Evolutionary conservation across 2,329 filamentous ascomycete species (phyloP).

Genomic region (Hypoxylon sp.): DNA sequence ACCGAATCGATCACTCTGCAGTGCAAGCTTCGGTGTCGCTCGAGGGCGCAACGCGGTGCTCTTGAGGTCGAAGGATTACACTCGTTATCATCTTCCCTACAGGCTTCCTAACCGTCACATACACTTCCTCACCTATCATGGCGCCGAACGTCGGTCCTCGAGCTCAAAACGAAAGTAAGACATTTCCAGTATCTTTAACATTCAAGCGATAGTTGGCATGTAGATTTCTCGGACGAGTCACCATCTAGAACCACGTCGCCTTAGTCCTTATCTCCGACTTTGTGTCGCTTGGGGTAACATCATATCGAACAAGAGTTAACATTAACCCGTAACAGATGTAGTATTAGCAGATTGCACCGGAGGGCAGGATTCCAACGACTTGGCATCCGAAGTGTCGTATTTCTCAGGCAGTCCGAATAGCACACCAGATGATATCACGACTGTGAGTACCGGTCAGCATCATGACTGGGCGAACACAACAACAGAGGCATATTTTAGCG

Average conservation of each 20-base stretch:
- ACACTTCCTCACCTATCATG: conserved; percentile 18
- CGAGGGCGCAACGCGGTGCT: conserved; percentile 8
- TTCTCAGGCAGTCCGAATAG: conserved; percentile 41
- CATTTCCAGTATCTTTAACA: conserved; percentile 10
- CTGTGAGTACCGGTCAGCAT: conserved; percentile 48
- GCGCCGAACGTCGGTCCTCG: conserved; percentile 17
- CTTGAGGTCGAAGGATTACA: conserved; percentile 12
- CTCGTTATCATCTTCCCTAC: conserved; percentile 27
- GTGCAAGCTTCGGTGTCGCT: conserved; percentile 4
- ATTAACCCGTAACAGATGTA: conserved; percentile 46
- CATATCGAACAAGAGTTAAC: conserved; percentile 24
- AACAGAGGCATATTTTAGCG: conserved; percentile 51
- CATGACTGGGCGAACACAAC: conserved; percentile 52
- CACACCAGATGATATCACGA: conserved; percentile 50
- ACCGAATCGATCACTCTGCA: conserved; percentile 2
- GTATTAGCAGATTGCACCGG: conserved; percentile 54
- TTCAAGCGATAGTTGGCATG: not conserved
- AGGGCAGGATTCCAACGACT: conserved; percentile 30
- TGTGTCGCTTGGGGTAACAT: not conserved
- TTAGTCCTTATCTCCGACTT: not conserved
- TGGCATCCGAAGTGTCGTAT: conserved; percentile 56
- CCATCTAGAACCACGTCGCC: not conserved
- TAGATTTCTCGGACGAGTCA: not conserved
- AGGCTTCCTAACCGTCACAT: conserved; percentile 25
- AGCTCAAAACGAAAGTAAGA: conserved; percentile 38